phyloP scores from a whole-genome alignment of 208 protist genomes.

The Entamoeba histolytica region DNA sequence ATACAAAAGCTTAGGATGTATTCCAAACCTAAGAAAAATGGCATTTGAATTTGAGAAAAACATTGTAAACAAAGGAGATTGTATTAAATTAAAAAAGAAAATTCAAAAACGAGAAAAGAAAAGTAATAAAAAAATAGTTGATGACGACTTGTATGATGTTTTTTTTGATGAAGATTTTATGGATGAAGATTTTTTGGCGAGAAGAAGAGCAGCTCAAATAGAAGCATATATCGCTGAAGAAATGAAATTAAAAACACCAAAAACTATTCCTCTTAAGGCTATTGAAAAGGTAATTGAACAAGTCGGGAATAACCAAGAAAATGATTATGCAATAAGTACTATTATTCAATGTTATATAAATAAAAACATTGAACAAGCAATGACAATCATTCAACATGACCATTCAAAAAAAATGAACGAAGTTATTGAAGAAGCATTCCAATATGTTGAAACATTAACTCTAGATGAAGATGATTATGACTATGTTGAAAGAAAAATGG shows the following conservation, averaged over 20 bases:
- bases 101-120: neutral
- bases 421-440: too few relatives aligned
- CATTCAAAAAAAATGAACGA: too few relatives aligned
- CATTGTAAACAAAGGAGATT: neutral
- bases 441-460: too few relatives aligned
- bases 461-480: neutral
- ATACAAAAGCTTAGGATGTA: neutral
- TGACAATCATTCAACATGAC: too few relatives aligned
- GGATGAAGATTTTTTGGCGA: neutral
- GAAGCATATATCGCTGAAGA: neutral
- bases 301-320: neutral
- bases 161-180: neutral
- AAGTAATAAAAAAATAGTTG: neutral
- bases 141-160: neutral
- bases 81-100: neutral
- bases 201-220: neutral
- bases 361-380: neutral
- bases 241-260: neutral
- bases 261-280: neutral
- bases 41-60: neutral
- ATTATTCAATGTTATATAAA: neutral
- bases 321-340: neutral
- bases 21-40: neutral
- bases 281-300: neutral
- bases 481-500: too few relatives aligned